Evolutionary conservation across 768 basidiomycete genomes (phyloP).

Genomic region (Rhodotorula graminis): DNA sequence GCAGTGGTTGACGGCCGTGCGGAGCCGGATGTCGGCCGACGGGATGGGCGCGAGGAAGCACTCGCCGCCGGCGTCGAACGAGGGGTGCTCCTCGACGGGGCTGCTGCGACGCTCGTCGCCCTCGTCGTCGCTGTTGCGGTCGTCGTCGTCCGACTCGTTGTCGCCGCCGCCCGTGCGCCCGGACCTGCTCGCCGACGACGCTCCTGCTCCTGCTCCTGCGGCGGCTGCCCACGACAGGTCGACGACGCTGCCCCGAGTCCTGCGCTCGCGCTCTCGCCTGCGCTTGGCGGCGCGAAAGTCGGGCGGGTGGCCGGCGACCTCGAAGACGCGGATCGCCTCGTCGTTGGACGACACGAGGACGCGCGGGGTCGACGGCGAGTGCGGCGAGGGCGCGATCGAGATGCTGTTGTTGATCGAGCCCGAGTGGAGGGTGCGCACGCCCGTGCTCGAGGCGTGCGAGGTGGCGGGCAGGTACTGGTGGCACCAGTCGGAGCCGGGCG

Average conservation of each 20-base stretch:
- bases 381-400: conserved; percentile 51
- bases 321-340: conserved; percentile 65
- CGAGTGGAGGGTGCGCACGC: conserved; percentile 57
- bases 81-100: conserved; percentile 46
- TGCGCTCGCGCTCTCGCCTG: not conserved
- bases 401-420: conserved; percentile 82
- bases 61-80: conserved; percentile 50
- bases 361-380: conserved; percentile 52
- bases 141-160: not conserved
- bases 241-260: conserved; percentile 8
- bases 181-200: too few species aligned
- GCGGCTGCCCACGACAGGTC: conserved; percentile 2
- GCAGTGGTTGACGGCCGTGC: conserved; percentile 75
- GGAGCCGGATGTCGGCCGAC: conserved; percentile 33
- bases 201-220: too few species aligned
- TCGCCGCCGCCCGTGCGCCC: not conserved
- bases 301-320: conserved; percentile 45
- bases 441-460: not conserved
- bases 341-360: conserved; percentile 85
- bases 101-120: not conserved
- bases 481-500: conserved; percentile 17
- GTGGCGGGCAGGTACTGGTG: conserved; percentile 14
- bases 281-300: conserved; percentile 11
- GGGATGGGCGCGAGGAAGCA: conserved; percentile 53
- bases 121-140: conserved; percentile 3